phyloP scores from a whole-genome alignment of 1,284 basidiomycete species.

The Ceratorhiza oryzae-sativae region DNA sequence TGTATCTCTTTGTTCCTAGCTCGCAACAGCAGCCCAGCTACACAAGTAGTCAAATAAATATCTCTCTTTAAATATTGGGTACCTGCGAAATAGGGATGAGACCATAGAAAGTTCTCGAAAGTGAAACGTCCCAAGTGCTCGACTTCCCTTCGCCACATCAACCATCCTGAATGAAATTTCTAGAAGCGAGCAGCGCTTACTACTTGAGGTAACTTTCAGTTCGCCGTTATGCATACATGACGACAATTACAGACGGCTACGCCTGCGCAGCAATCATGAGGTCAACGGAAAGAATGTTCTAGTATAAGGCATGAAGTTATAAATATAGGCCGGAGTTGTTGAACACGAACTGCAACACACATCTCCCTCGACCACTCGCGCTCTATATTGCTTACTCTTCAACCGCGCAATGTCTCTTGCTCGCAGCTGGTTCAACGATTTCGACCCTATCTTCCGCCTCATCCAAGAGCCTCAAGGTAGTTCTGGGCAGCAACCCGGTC shows the following conservation, averaged over 20 bases:
- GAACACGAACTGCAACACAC: slow-evolving; percentile 2
- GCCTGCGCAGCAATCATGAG: not conserved
- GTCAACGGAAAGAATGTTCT: slow-evolving; percentile 20
- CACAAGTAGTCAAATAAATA: no score
- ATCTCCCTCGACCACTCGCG: slow-evolving; percentile 1
- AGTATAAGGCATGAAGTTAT: slow-evolving; percentile 8
- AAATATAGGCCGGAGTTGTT: not conserved
- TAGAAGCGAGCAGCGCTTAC: slow-evolving; percentile 36
- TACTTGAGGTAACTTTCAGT: not conserved
- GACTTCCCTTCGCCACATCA: no score
- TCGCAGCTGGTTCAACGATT: slow-evolving; percentile 40
- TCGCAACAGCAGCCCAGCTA: no score
- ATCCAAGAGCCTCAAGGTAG: slow-evolving; percentile 37
- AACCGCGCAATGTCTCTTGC: slow-evolving; percentile 39
- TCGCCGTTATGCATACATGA: not conserved
- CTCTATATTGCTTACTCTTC: not conserved
- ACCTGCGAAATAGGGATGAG: not conserved
- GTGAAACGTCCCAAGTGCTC: not conserved
- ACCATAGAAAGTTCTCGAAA: slow-evolving; percentile 10
- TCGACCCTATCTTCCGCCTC: slow-evolving; percentile 40
- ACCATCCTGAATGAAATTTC: slow-evolving; percentile 34
- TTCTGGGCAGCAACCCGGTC: not conserved
- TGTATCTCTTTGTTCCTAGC: no score
- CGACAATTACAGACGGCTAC: not conserved
- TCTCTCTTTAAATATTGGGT: no score